Evolutionary conservation across 768 basidiomycete genomes (phyloP).

Genomic region (Suillus subluteus): DNA sequence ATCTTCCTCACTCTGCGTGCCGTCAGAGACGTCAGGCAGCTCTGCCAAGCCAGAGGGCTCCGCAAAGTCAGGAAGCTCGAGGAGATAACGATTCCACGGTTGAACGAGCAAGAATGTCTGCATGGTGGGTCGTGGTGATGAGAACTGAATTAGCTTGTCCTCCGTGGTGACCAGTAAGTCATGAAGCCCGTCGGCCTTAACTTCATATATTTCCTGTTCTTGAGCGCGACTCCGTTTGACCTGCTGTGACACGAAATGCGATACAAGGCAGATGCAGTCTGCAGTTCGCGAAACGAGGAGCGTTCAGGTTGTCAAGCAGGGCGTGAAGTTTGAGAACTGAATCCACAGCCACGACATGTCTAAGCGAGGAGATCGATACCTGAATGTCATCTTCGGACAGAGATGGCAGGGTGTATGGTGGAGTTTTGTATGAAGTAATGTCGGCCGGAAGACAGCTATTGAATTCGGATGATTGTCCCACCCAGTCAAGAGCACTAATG

Average conservation of each 20-base stretch:
- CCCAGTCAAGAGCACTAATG: neutral
- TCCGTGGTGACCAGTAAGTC: neutral
- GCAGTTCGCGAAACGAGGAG: neutral
- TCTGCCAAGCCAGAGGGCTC: too few relatives aligned
- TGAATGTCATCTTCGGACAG: neutral
- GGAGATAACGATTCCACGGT: neutral
- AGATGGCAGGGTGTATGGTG: neutral
- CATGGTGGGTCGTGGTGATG: neutral
- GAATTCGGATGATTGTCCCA: neutral
- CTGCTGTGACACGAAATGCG: neutral
- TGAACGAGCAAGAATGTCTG: neutral
- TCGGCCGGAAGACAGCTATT: neutral
- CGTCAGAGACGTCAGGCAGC: too few relatives aligned
- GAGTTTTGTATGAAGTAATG: neutral
- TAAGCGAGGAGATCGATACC: neutral
- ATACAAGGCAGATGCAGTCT: neutral
- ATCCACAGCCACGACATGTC: too few relatives aligned
- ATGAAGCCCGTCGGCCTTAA: neutral
- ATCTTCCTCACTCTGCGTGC: too few relatives aligned
- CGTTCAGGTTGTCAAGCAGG: too few relatives aligned
- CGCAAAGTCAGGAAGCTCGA: neutral
- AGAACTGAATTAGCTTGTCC: neutral
- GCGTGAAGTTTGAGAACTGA: too few relatives aligned
- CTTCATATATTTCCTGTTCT: too few relatives aligned
- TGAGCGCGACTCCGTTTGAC: neutral